Base-by-base conservation (phyloP, 805 yeast genomes). In the Saccharomycopsis oosterbeekiorum region DNA sequence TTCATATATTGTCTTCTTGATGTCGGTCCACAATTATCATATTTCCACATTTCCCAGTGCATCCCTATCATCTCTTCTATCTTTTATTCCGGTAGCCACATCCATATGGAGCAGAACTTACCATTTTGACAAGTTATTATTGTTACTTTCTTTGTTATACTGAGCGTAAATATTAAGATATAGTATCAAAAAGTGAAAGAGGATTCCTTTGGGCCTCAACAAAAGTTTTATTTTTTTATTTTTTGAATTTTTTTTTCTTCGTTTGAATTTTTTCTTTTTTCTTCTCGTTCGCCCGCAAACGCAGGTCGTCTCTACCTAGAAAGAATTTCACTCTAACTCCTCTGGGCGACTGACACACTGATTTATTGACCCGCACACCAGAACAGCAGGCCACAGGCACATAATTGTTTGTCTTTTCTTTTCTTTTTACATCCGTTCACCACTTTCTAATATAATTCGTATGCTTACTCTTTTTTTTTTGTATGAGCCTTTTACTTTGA, bases 111-210 rank as follows among this genome's bases (percentile, higher is more conserved):
- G 15, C 12, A 10, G 41, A 21, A 47, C 53, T 47, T 47, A 47
- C 53, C 53, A 47, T 47, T 47, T 47, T 47, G 53, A 47, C 53
- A 47, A 47, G 53, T 47, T 24, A 24, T 47, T 47, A 47, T 21
- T 47, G 53, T 47, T 47, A 47, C 53, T 47, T 47, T 47, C 53
- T 47, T 47, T 21, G 53, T 47, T 47, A n/a, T 47, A 21, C 34
- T 10, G n/a, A 24, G 21, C 53, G 29, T 21, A 47, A 42, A 47
- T 47, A 24, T 24, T 47, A 3, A 34, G 2, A 6, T 19, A 24
- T 24, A 47, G 53, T 47, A 47, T 10, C 9, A 47, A 17, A 24
- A 47, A 47, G 15, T 12, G 24, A 47, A 24, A 47, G 34, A 47
- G 53, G 24, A 21, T 21, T 47, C 53, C n/a, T 47, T 4, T 24